Evolutionary conservation across 768 basidiomycete genomes (phyloP), one percentile per base, ranked within the genome.

Genomic region (Lactifluus echinatus): DNA sequence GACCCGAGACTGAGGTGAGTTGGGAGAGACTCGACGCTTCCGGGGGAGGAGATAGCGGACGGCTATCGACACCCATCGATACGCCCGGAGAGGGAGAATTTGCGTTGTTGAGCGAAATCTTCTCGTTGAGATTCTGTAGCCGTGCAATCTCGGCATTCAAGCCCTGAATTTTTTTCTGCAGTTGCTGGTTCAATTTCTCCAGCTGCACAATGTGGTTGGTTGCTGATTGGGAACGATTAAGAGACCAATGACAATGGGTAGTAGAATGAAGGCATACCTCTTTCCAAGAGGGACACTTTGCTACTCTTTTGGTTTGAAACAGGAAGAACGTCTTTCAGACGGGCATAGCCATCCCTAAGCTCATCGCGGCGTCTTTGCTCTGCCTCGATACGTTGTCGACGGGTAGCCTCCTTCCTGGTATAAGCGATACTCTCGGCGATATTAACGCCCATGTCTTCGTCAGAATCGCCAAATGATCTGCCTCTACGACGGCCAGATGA

Each of bases 291-390:
- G 24, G 87, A 89, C 17, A 92, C 88, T 69, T 94, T 94, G 74
- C 88, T 91, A 69, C 86, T 85, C 74, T 93, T 90, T 76, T 92
- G 89, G 71, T 90, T 92, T 12, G 87, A 88, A 52, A 85, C 79
- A 2, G 92, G 92, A 7, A 94, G 76, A 24, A 88, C 87, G 60
- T 92, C 89, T 72, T 90, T 91, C 70, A 94, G 75, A 67, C 86
- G 84, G 34, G 86, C 85, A 71, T 93, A 94, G 26, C 89, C 91
- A 66, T 94, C 91, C 59, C 92, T 79, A 59, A 93, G 77, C 71
- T 93, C 92, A 70, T 93, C 90, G 62, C 92, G 79, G 56, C 92
- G 78, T 44, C 90, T 77, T 74, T 93, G 88, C 70, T 92, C 89
- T n/a, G 89, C 89, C 73, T 92, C 88, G 55, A 92, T 91, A 52